Percentiles rank a stretch among this genome's conserved stretches.
Evolutionary conservation across 257 asterid genomes (phyloP).

Genomic region (Schizonepeta tenuifolia): DNA sequence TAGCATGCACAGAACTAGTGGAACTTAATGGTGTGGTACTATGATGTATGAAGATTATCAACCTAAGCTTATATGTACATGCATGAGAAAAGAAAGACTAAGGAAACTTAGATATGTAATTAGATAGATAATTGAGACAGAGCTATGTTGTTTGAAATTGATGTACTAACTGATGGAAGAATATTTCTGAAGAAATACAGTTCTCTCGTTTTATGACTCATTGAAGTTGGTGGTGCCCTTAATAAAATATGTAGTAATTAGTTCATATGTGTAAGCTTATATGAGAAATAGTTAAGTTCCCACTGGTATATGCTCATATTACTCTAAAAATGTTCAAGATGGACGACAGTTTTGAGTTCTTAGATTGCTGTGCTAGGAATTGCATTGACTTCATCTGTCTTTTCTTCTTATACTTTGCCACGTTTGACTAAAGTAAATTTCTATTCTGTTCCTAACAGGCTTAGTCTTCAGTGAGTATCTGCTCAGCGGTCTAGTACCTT

Average conservation of each 20-base stretch:
- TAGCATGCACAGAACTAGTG: background rate
- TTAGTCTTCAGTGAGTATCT: conserved; percentile 91
- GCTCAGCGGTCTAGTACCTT: conserved; percentile 93
- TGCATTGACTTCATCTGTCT: conserved; percentile 16
- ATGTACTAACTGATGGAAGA: conserved; percentile 17
- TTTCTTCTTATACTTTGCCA: conserved; percentile 17
- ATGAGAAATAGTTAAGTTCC: background rate
- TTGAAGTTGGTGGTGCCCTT: background rate
- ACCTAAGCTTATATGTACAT: conserved; percentile 10
- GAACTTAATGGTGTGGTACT: conserved; percentile 4
- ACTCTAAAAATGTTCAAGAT: background rate
- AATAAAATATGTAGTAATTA: conserved; percentile 3
- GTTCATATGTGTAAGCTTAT: background rate
- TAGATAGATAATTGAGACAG: background rate
- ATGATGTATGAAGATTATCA: conserved; percentile 12
- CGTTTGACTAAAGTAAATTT: conserved; percentile 16
- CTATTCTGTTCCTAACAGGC: conserved; percentile 54
- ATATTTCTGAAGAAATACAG: conserved; percentile 12
- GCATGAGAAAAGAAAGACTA: conserved; percentile 14
- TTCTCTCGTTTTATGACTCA: conserved; percentile 2
- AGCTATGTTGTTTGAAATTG: background rate
- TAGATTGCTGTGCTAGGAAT: conserved; percentile 1
- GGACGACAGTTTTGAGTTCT: conserved; percentile 8
- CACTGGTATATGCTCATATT: conserved; percentile 1
- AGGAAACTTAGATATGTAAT: background rate